These are phyloP conservation scores for Corylus americana DNA, from an alignment of 306 rosid species.

Conservation along the genomic window DNA sequence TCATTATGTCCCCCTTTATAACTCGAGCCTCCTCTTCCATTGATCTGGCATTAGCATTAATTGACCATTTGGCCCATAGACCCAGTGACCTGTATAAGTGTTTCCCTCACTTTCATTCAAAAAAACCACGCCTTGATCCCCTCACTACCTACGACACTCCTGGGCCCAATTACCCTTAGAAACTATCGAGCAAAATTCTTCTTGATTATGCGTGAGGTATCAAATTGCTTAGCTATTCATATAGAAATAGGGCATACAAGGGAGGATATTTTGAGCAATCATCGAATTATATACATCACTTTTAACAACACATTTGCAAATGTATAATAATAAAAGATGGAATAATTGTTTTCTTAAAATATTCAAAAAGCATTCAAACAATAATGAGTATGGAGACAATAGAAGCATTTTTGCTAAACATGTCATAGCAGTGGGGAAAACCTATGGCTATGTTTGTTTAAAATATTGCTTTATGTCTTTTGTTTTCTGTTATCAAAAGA, in stretches of 20 bases:
- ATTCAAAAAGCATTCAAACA: neutral
- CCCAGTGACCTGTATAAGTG: too few species aligned
- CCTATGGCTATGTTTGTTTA: neutral
- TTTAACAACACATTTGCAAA: neutral
- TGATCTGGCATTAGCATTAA: too few species aligned
- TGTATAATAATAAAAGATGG: neutral
- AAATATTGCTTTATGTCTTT: too few species aligned
- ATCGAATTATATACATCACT: neutral
- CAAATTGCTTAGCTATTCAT: neutral
- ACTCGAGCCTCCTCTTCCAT: too few species aligned
- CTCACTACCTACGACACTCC: too few species aligned
- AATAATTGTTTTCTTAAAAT: neutral
- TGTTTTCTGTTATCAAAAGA: too few species aligned
- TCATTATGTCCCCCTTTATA: too few species aligned
- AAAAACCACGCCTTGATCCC: too few species aligned
- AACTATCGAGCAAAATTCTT: too few species aligned
- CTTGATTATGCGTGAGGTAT: neutral
- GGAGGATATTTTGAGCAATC: neutral
- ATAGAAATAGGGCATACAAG: neutral
- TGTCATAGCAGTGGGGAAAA: neutral
- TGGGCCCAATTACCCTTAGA: too few species aligned
- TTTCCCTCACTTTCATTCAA: too few species aligned
- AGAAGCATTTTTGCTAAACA: neutral
- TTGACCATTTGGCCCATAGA: too few species aligned
- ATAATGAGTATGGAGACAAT: neutral